phyloP scores from a whole-genome alignment of 352 stramenopile genomes.

The Phytophthora fragariae region DNA sequence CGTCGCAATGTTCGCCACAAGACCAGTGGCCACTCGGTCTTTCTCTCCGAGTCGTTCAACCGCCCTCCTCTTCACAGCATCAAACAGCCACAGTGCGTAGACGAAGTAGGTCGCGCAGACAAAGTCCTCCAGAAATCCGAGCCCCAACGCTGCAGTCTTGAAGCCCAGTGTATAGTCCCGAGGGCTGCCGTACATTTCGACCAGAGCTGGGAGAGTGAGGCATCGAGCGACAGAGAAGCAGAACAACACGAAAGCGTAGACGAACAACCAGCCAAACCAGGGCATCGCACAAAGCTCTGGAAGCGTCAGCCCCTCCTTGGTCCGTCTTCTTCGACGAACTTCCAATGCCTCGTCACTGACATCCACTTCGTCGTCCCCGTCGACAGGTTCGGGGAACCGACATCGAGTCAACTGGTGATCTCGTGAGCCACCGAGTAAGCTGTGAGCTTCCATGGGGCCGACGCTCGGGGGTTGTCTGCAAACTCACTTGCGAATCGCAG shows the following conservation, averaged over 20 bases:
- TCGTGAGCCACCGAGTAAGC: slow-evolving; percentile 15
- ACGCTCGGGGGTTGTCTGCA: not conserved
- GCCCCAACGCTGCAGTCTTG: slow-evolving; percentile 25
- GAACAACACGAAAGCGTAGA: slow-evolving; percentile 24
- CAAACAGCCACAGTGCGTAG: slow-evolving; percentile 26
- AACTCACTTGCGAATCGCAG: slow-evolving; percentile 21
- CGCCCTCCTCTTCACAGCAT: slow-evolving; percentile 10
- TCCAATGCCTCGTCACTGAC: slow-evolving; percentile 4
- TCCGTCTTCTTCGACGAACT: slow-evolving; percentile 1
- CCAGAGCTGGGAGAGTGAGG: slow-evolving; percentile 19
- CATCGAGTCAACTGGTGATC: slow-evolving; percentile 19
- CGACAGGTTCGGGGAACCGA: slow-evolving; percentile 18
- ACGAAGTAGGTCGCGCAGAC: slow-evolving; percentile 41
- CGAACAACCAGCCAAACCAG: slow-evolving; percentile 35
- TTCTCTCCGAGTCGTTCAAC: not conserved
- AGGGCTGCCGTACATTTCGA: slow-evolving; percentile 32
- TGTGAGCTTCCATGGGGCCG: slow-evolving; percentile 22
- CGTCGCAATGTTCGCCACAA: slow-evolving; percentile 11
- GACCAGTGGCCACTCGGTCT: not conserved
- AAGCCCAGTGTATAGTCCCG: slow-evolving; percentile 23
- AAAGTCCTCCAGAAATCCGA: slow-evolving; percentile 38
- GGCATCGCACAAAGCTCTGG: slow-evolving; percentile 7
- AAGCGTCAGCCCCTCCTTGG: not conserved
- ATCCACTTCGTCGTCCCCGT: not conserved
- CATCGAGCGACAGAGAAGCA: slow-evolving; percentile 29